A percentile compares a stretch with the other conserved stretches of the same genome.
Conservation (phyloP, 2,329 filamentous ascomycete genomes). For the Paraconiothyrium sp. region DNA sequence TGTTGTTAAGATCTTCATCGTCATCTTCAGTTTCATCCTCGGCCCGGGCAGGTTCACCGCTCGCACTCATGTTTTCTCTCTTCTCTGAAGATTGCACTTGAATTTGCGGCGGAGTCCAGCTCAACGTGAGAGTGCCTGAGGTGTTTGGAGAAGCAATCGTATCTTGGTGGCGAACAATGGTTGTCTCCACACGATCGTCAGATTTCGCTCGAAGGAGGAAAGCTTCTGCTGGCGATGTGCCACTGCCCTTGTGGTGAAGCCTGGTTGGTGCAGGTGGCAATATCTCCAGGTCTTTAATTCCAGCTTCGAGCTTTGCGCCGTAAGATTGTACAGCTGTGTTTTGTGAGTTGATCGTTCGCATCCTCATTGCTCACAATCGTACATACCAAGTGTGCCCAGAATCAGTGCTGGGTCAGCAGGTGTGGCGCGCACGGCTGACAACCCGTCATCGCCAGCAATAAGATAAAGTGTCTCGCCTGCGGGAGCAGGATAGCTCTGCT, state of each 20-base stretch:
- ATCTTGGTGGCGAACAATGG: slow-evolving; percentile 43
- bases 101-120: slow-evolving; percentile 32
- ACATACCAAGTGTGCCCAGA: slow-evolving; percentile 9
- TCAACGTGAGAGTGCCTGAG: slow-evolving; percentile 24
- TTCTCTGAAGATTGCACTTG: slow-evolving; percentile 43
- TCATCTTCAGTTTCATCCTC: slow-evolving; percentile 41
- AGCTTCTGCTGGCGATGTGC: slow-evolving; percentile 20
- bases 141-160: slow-evolving; percentile 27
- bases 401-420: slow-evolving; percentile 4
- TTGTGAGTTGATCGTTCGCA: background rate
- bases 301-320: slow-evolving; percentile 36
- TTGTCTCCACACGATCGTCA: slow-evolving; percentile 30
- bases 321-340: background rate
- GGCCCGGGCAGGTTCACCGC: slow-evolving; percentile 18
- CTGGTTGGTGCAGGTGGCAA: slow-evolving; percentile 19
- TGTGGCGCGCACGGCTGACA: background rate
- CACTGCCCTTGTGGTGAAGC: slow-evolving; percentile 4
- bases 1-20: slow-evolving; percentile 28
- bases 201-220: slow-evolving; percentile 33
- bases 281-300: slow-evolving; percentile 29
- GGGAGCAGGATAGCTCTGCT: slow-evolving; percentile 12
- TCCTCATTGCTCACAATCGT: too few species aligned
- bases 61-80: slow-evolving; percentile 1
- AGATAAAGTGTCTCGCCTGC: slow-evolving; percentile 8
- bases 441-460: background rate